Percentiles rank a stretch among this genome's conserved stretches.
Conservation (phyloP, 2,329 filamentous ascomycete species). For the Cercospora berteroae region DNA sequence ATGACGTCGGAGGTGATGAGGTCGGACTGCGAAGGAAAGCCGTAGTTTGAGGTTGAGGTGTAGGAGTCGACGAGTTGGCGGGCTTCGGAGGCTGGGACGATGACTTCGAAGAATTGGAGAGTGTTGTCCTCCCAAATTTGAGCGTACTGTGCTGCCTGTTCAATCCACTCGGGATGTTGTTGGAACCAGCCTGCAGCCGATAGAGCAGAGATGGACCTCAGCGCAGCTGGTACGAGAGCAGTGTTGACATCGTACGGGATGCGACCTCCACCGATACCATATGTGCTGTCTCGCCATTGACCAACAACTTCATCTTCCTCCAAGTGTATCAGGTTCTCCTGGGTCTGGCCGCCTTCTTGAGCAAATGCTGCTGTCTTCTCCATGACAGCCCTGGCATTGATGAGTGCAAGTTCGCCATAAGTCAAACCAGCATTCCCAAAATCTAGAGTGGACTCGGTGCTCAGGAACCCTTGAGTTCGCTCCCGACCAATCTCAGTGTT, state of each 20-base stretch:
- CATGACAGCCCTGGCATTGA: slow-evolving; percentile 60
- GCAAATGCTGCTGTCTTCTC: slow-evolving; percentile 56
- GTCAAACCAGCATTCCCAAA: slow-evolving; percentile 53
- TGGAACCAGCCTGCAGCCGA: slow-evolving; percentile 53
- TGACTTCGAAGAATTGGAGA: slow-evolving; percentile 56
- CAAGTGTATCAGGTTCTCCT: slow-evolving; percentile 58
- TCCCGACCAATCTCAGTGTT: slow-evolving; percentile 44
- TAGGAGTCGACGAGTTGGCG: slow-evolving; percentile 51
- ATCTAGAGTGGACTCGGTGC: slow-evolving; percentile 50
- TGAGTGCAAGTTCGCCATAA: slow-evolving; percentile 53
- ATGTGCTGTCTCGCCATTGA: slow-evolving; percentile 62
- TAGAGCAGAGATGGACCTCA: slow-evolving; percentile 57
- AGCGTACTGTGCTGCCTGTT: slow-evolving; percentile 51
- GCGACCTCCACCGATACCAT: slow-evolving; percentile 60
- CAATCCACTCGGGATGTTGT: slow-evolving; percentile 49
- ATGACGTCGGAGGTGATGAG: slow-evolving; percentile 47
- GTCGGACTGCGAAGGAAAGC: slow-evolving; percentile 47
- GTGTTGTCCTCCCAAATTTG: slow-evolving; percentile 62
- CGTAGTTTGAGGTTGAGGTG: slow-evolving; percentile 37
- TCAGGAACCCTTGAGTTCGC: slow-evolving; percentile 41
- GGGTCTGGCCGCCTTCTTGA: slow-evolving; percentile 44
- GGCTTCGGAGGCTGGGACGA: slow-evolving; percentile 47
- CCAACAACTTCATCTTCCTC: slow-evolving; percentile 56
- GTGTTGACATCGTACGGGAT: slow-evolving; percentile 67
- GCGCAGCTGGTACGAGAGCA: slow-evolving; percentile 60